These are phyloP conservation scores for Silene coronaria DNA, from an alignment of 179 eudicot genomes.

Conservation along the genomic window DNA sequence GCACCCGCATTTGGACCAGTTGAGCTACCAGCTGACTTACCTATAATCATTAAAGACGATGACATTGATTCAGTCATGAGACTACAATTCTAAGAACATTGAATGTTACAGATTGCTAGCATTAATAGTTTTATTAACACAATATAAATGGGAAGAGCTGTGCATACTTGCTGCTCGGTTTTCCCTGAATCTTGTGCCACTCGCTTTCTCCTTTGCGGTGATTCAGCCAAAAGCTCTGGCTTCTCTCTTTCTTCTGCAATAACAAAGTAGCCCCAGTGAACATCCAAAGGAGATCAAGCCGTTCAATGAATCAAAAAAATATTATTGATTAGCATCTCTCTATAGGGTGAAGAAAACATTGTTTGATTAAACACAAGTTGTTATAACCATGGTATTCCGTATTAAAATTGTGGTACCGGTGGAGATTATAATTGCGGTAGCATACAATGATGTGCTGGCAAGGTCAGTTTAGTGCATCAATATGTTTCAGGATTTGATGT, in stretches of 20 bases:
- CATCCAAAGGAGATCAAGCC: conserved; percentile 17
- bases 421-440: no score
- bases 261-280: conserved; percentile 12
- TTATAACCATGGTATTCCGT: not conserved
- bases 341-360: not conserved
- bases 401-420: no score
- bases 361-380: not conserved
- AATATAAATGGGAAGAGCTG: not conserved
- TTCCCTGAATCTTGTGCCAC: conserved; percentile 88
- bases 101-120: not conserved
- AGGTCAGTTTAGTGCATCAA: not conserved
- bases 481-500: conserved; percentile 2
- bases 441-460: no score
- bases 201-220: conserved; percentile 78
- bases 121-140: not conserved
- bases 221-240: conserved; percentile 90
- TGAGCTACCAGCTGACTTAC: conserved; percentile 94
- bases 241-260: conserved; percentile 90
- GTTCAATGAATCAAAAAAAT: not conserved
- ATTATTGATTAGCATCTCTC: not conserved
- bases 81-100: not conserved
- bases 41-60: conserved; percentile 32
- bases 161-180: conserved; percentile 87
- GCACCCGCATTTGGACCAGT: conserved; percentile 89
- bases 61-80: conserved; percentile 8